A percentile compares a stretch with the other conserved stretches of the same genome.
Evolutionary conservation across 129 eudicot genomes (phyloP).

Genomic region (Tagetes patula): DNA sequence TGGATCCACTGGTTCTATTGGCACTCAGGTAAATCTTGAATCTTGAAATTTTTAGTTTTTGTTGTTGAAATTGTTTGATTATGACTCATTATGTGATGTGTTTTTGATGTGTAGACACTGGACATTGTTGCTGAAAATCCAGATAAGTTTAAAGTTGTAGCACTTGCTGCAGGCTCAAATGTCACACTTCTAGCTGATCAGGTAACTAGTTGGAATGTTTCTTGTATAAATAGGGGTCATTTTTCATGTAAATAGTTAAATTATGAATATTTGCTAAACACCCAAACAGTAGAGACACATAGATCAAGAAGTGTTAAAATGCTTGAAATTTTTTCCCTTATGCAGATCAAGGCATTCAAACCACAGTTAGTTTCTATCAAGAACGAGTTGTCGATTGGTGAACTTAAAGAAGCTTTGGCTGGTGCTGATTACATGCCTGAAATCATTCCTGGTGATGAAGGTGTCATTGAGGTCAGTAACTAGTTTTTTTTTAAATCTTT

Average conservation of each 20-base stretch:
- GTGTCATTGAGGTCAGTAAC: constrained; percentile 73
- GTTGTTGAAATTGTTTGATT: not conserved
- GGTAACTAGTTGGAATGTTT: constrained; percentile 40
- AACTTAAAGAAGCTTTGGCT: constrained; percentile 88
- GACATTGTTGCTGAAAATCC: constrained; percentile 98
- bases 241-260: not conserved
- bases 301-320: not conserved
- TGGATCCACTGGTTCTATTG: constrained; percentile 98
- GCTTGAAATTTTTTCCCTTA: not conserved
- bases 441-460: constrained; percentile 93
- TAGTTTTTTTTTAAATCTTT: not conserved
- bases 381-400: constrained; percentile 65
- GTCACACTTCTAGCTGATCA: constrained; percentile 99
- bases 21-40: constrained; percentile 67
- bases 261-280: not conserved
- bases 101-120: constrained; percentile 61
- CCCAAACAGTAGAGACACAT: not conserved
- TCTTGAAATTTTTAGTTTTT: not conserved
- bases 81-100: not conserved
- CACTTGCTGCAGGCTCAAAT: constrained; percentile 98
- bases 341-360: constrained; percentile 76
- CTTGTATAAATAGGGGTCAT: not conserved
- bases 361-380: constrained; percentile 85
- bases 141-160: constrained; percentile 87
- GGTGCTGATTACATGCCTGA: constrained; percentile 86